Base-by-base conservation (phyloP, 2,329 filamentous ascomycete genomes). In the Ceratocystis eucalypticola region DNA sequence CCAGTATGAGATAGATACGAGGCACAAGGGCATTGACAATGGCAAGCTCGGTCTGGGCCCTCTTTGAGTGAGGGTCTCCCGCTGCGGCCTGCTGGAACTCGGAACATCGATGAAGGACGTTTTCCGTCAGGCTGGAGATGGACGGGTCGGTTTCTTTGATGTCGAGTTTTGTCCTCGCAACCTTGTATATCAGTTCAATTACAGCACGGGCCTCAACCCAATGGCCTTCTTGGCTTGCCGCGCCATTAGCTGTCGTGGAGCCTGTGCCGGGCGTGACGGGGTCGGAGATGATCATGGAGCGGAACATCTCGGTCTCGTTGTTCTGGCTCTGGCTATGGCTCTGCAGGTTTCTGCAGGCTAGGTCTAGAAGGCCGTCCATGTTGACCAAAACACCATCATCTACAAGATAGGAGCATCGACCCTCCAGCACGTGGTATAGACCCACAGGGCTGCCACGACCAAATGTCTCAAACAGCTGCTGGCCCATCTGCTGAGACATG, bases 151-250 rank as follows among this genome's bases (percentile, higher is more conserved):
- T 59, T 33, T 59, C 55, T 15, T 33, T 59, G 28, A 59, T 59
- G n/a, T 59, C 55, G 17, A 59, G 55, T 12, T 59, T 59, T 15
- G 28, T 59, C 33, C 55, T 30, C 1, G 55, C 55, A 25, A 59
- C 55, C 28, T 59, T 59, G 55, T 59, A 59, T 30, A 33, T 59
- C 28, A 59, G 55, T 25, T 59, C 55, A 37, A 59, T 59, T 20
- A 15, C n/a, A 10, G 55, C 55, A 4, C 55, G 55, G 8, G 55
- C 55, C 28, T 37, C 55, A 17, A 59, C 28, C 55, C 55, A 59
- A 2, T 59, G 55, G 8, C 8, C 12, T n/a, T 20, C 7, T 17
- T 17, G 15, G 7, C n/a, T 25, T 10, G 25, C 28, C 3, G 55
- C 4, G 2, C 12, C n/a, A 50, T 22, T 59, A 1, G 55, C 8